Evolutionary conservation across 2,329 filamentous ascomycete genomes (phyloP).

Genomic region (Sarocladiaceae sp.): DNA sequence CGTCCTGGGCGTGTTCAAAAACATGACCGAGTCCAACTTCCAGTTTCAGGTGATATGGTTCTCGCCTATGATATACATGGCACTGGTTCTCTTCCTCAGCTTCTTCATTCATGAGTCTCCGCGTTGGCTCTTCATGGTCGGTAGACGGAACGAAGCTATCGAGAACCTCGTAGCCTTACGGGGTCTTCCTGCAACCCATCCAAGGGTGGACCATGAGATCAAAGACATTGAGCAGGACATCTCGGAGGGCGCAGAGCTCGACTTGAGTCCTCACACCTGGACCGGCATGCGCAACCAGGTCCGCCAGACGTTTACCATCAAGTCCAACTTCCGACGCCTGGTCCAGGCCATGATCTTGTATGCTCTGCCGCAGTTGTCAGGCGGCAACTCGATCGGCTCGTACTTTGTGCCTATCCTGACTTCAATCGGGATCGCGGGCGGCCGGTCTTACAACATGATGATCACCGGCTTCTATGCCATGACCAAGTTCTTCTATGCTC

Average conservation of each 20-base stretch:
- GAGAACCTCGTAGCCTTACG: constrained; percentile 17
- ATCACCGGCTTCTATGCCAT: constrained; percentile 35
- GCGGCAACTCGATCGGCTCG: constrained; percentile 35
- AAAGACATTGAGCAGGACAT: constrained; percentile 20
- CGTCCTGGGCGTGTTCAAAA: constrained; percentile 26
- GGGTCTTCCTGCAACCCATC: constrained; percentile 18
- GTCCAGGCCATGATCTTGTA: constrained; percentile 31
- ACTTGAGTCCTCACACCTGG: constrained; percentile 22
- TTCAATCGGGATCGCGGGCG: constrained; percentile 26
- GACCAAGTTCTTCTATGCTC: constrained; percentile 33
- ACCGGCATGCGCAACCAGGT: too few relatives aligned
- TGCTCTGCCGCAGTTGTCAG: constrained; percentile 34
- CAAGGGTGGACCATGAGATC: constrained; percentile 15
- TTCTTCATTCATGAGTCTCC: constrained; percentile 30
- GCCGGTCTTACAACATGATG: constrained; percentile 27
- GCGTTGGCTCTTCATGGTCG: constrained; percentile 28
- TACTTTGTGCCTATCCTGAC: constrained; percentile 37
- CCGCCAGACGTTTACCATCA: constrained; percentile 30
- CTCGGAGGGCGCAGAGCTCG: not conserved
- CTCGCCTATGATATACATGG: constrained; percentile 19
- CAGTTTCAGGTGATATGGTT: constrained; percentile 24
- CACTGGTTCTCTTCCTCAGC: constrained; percentile 19
- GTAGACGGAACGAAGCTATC: constrained; percentile 21
- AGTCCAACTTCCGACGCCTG: constrained; percentile 32
- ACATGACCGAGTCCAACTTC: constrained; percentile 18